Evolutionary conservation across 257 asterid genomes (phyloP).

Genomic region (Datura wrightii): DNA sequence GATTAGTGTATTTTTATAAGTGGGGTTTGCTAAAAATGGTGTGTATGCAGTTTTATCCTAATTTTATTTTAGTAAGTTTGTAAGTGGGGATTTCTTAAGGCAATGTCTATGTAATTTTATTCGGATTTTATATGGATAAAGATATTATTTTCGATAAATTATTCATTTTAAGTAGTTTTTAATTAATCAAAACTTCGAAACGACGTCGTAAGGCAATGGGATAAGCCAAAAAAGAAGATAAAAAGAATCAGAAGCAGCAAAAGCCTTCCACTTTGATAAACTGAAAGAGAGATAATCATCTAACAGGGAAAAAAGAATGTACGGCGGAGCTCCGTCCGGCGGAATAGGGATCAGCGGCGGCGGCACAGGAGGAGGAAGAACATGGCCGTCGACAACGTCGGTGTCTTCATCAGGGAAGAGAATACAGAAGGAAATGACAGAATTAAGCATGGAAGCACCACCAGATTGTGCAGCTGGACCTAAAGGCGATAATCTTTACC

Average conservation of each 20-base stretch:
- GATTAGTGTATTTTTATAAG: too few relatives aligned
- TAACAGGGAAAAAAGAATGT: background rate
- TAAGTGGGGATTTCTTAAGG: too few relatives aligned
- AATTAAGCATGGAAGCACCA: constrained; percentile 76
- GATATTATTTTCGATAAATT: too few relatives aligned
- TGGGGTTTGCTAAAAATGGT: too few relatives aligned
- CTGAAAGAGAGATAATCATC: constrained; percentile 2
- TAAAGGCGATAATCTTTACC: constrained; percentile 96
- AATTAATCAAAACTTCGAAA: background rate
- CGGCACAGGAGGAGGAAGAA: constrained; percentile 64
- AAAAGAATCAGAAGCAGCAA: background rate
- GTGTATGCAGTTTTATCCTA: too few relatives aligned
- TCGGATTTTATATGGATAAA: too few relatives aligned
- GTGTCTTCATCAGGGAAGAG: constrained; percentile 87
- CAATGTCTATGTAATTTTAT: too few relatives aligned
- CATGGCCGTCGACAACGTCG: constrained; percentile 89
- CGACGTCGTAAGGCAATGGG: background rate
- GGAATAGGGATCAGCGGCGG: constrained; percentile 45
- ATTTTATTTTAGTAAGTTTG: too few relatives aligned
- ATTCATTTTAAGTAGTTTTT: too few relatives aligned
- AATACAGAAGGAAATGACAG: constrained; percentile 89
- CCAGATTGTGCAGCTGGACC: constrained; percentile 96
- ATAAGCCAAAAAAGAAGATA: background rate
- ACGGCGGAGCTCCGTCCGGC: constrained; percentile 31
- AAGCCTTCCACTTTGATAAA: background rate